A percentile compares a stretch with the other conserved stretches of the same genome.
Evolutionary conservation across 2,329 filamentous ascomycete genomes (phyloP).

Genomic region (Capronia epimyces): DNA sequence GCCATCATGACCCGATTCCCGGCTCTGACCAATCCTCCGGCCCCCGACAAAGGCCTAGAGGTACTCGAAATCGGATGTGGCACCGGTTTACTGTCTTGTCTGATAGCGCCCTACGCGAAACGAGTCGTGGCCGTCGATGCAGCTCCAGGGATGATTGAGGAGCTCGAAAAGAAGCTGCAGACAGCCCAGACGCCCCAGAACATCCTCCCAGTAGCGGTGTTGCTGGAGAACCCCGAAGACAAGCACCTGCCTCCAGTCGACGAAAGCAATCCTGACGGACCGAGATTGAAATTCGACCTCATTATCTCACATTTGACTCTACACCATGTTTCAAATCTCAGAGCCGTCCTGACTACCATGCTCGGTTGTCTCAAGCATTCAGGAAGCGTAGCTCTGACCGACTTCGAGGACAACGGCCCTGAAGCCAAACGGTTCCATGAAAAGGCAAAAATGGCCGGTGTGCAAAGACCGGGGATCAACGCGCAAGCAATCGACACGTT

Average conservation of each 20-base stretch:
- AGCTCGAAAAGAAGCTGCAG: slow-evolving; percentile 44
- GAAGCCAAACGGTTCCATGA: slow-evolving; percentile 51
- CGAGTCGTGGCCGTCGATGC: slow-evolving; percentile 51
- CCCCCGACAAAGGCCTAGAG: slow-evolving; percentile 34
- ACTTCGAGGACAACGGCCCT: slow-evolving; percentile 54
- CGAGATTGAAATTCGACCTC: slow-evolving; percentile 46
- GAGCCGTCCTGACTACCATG: slow-evolving; percentile 43
- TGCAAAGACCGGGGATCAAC: slow-evolving; percentile 51
- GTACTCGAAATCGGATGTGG: slow-evolving; percentile 55
- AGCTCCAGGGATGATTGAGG: slow-evolving; percentile 51
- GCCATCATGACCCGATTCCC: slow-evolving; percentile 43
- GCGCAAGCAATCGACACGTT: slow-evolving; percentile 39
- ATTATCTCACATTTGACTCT: slow-evolving; percentile 51
- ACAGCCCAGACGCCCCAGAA: slow-evolving; percentile 35
- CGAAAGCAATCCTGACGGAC: slow-evolving; percentile 28
- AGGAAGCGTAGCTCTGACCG: slow-evolving; percentile 50
- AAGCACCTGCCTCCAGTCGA: slow-evolving; percentile 37
- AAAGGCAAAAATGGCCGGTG: slow-evolving; percentile 47
- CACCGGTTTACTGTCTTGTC: slow-evolving; percentile 51
- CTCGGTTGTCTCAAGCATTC: slow-evolving; percentile 45
- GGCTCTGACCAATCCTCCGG: slow-evolving; percentile 26
- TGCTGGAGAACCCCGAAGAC: slow-evolving; percentile 49
- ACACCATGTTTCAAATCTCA: slow-evolving; percentile 50
- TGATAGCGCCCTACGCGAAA: slow-evolving; percentile 45
- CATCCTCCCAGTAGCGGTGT: slow-evolving; percentile 43